A percentile compares a stretch with the other conserved stretches of the same genome.
phyloP scores from a whole-genome alignment of 441 rosid genomes.

The Pelargonium cotyledonis region DNA sequence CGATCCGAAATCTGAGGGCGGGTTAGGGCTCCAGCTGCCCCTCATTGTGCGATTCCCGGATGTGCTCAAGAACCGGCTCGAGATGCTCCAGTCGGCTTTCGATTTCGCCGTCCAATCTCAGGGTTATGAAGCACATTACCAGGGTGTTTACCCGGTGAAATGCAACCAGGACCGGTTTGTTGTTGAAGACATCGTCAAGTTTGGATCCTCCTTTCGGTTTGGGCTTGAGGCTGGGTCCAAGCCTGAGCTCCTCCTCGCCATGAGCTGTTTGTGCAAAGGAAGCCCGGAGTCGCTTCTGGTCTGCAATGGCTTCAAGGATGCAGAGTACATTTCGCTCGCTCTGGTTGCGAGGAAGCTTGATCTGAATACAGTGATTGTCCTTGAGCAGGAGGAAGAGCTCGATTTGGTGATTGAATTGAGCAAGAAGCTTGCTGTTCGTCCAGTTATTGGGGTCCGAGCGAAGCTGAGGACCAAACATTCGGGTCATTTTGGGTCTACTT shows the following conservation, averaged over 20 bases:
- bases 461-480: slow-evolving; percentile 86
- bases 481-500: slow-evolving; percentile 92
- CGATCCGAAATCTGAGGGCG: slow-evolving; percentile 65
- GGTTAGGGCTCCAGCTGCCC: slow-evolving; percentile 78
- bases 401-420: slow-evolving; percentile 60
- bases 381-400: slow-evolving; percentile 87
- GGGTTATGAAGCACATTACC: slow-evolving; percentile 61
- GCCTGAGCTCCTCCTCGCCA: slow-evolving; percentile 85
- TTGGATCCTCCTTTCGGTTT: slow-evolving; percentile 66
- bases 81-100: slow-evolving; percentile 68
- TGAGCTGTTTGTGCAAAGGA: slow-evolving; percentile 83
- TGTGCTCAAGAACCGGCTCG: slow-evolving; percentile 67
- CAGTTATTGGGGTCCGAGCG: slow-evolving; percentile 76
- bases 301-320: slow-evolving; percentile 87
- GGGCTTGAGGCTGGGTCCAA: slow-evolving; percentile 93
- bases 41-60: slow-evolving; percentile 74
- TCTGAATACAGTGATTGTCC: slow-evolving; percentile 74
- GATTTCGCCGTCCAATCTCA: slow-evolving; percentile 59
- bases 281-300: slow-evolving; percentile 59
- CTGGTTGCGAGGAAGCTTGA: slow-evolving; percentile 60
- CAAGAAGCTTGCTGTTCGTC: slow-evolving; percentile 51
- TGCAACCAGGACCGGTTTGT: slow-evolving; percentile 89
- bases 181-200: slow-evolving; percentile 73
- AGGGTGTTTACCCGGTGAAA: slow-evolving; percentile 91
- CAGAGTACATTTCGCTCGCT: slow-evolving; percentile 70